Evolutionary conservation across 768 basidiomycete species (phyloP), one percentile per base, ranked within the genome.

Genomic region (Hortiboletus flavorubellus): DNA sequence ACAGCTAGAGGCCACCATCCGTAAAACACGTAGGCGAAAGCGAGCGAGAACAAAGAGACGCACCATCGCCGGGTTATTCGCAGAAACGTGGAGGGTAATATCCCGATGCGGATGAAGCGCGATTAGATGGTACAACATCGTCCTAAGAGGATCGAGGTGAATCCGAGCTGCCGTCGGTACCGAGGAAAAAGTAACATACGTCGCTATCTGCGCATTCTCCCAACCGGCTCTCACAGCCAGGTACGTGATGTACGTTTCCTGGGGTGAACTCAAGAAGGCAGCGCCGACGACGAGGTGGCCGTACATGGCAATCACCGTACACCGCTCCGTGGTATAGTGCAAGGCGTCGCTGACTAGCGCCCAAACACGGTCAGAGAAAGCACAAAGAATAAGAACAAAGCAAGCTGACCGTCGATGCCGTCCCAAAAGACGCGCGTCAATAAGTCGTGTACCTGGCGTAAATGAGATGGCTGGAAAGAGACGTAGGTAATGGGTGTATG

Each of bases 231-330:
- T 84, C 47, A 93, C 91, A 38, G 79, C 86, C 15, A 93, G 76
- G 59, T 91, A 93, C 18, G 89, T 91, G 50, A 93, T 89, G 62
- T 93, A 93, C 4, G 87, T 85, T 66, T 91, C 87, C 46, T 80
- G 80, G 0, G 91, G 91, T 23, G 87, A 90, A 67, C 85, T 89
- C 55, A 91, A 72, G 55, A 92, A 80, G 12, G 86, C 88, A 16
- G 82, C 80, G 15, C 91, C 91, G 8, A 92, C 78, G 6, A 93
- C 87, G 11, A 91, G 74, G 40, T 69, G 69, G 54, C 83, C 86
- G 70, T 91, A 91, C 54, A 75, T 77, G 4, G 87, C 89, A 29
- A 93, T 74, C n/a, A 93, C 78, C 0, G 90, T 92, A 43, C 82
- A 88, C 35, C 78, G 79, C 61, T 89, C 87, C 2, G 91, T 88